Conservation (phyloP, 148 eudicot species). For the Nyssa sinensis region DNA sequence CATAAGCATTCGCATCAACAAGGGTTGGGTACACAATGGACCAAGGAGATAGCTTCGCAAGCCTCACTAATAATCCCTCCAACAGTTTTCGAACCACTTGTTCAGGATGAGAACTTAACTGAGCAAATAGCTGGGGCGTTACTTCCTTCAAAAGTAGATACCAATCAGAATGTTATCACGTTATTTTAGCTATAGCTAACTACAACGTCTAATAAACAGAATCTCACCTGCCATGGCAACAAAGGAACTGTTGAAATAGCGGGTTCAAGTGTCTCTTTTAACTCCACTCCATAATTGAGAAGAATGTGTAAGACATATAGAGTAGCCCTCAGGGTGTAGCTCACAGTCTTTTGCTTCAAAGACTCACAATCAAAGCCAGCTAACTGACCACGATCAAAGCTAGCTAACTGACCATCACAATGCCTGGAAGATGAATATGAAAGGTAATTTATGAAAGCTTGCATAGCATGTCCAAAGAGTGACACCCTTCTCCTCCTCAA, state of each 20-base stretch:
- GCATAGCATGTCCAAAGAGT: conserved; percentile 92
- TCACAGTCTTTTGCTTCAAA: conserved; percentile 45
- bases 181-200: background rate
- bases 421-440: conserved; percentile 60
- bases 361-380: conserved; percentile 37
- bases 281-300: conserved; percentile 86
- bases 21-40: conserved; percentile 93
- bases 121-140: conserved; percentile 92
- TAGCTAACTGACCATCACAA: conserved; percentile 39
- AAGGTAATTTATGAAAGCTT: conserved; percentile 74
- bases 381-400: conserved; percentile 37
- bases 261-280: conserved; percentile 79
- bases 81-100: conserved; percentile 67
- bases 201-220: conserved; percentile 9
- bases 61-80: conserved; percentile 82
- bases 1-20: conserved; percentile 72
- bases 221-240: conserved; percentile 94
- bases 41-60: conserved; percentile 89
- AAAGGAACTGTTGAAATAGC: conserved; percentile 76
- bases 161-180: conserved; percentile 29
- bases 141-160: conserved; percentile 60
- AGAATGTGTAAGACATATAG: conserved; percentile 80
- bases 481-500: conserved; percentile 85
- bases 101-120: conserved; percentile 93
- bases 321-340: conserved; percentile 78